Percentiles rank a stretch among this genome's conserved stretches.
Conservation (phyloP, 1,284 basidiomycete species). For the Ceratorhiza oryzae-sativae region DNA sequence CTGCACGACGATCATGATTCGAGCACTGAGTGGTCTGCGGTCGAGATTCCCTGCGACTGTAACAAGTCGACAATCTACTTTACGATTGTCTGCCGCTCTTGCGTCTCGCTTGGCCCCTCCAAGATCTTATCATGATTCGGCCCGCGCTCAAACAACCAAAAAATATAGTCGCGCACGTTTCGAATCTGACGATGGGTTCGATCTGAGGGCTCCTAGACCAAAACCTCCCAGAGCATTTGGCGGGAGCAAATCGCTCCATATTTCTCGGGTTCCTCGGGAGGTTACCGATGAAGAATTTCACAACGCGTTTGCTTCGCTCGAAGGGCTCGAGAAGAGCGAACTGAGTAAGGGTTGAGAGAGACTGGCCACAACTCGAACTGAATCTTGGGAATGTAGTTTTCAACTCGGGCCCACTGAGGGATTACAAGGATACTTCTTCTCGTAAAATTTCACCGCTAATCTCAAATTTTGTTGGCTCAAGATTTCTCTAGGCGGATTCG, state of each 20-base stretch:
- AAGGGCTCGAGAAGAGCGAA: constrained; percentile 9
- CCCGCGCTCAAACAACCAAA: neutral
- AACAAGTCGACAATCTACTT: neutral
- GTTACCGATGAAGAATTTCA: constrained; percentile 20
- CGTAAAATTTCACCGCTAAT: neutral
- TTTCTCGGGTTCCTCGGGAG: neutral
- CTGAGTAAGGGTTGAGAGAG: neutral
- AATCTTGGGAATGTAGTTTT: neutral
- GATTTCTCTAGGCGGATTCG: constrained; percentile 15
- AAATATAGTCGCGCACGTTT: neutral
- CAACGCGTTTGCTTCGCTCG: neutral
- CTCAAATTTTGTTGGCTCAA: neutral
- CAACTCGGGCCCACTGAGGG: constrained; percentile 21
- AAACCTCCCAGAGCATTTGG: neutral
- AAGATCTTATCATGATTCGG: neutral
- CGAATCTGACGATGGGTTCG: neutral
- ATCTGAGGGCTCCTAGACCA: neutral
- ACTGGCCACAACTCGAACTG: too few relatives aligned
- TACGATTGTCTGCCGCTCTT: neutral
- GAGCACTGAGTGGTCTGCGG: neutral
- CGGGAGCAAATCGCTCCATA: constrained; percentile 1
- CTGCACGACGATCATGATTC: neutral
- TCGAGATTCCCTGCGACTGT: neutral
- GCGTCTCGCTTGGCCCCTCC: neutral
- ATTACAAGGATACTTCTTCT: constrained; percentile 7